Evolutionary conservation across 2,329 filamentous ascomycete genomes (phyloP), one percentile per base, ranked within the genome.

Genomic region (Arthroderma sp.): DNA sequence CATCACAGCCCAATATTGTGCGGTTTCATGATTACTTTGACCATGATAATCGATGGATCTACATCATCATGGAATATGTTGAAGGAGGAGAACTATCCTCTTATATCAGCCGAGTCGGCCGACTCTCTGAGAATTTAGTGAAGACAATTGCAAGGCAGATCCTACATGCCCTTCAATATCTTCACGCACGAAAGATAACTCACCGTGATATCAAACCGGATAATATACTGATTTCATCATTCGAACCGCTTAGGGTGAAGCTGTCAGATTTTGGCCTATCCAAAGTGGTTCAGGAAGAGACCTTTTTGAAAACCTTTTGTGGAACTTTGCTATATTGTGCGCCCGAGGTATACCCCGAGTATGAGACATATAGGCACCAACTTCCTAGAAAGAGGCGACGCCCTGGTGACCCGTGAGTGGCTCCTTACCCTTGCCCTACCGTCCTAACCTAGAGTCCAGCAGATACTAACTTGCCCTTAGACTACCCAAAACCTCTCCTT

Each of bases 131-230:
- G 58, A 53, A 63, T 1, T 69, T 80, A 52, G 81, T 79, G n/a
- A 79, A 81, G 60, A 69, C 69, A 4, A 83, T 95, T 61, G 77
- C 87, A 10, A 61, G 64, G 7, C 67, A 70, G 47, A 75, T 96
- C 32, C 67, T 95, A 37, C 77, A 81, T 53, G 89, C 89, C 1
- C 68, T 98, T 43, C 79, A 78, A 29, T 95, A 98, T 60, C 71
- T 98, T 6, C 91, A 98, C 61, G 70, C 73, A 43, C 81, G 83
- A 55, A 86, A 83, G 57, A 95, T 98, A 54, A 96, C 89, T 0
- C 91, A 98, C 64, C 83, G 91, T n/a, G 91, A 98, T 62, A 87
- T 98, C 58, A 98, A 98, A 60, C 32, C 91, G 0, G 91, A 98
- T 69, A 98, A 98, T 57, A 95, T 98, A 49, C 72, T 98, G 36